Evolutionary conservation across 176 grass and related monocot genomes (phyloP).

Genomic region (Oropetium thomaeum): DNA sequence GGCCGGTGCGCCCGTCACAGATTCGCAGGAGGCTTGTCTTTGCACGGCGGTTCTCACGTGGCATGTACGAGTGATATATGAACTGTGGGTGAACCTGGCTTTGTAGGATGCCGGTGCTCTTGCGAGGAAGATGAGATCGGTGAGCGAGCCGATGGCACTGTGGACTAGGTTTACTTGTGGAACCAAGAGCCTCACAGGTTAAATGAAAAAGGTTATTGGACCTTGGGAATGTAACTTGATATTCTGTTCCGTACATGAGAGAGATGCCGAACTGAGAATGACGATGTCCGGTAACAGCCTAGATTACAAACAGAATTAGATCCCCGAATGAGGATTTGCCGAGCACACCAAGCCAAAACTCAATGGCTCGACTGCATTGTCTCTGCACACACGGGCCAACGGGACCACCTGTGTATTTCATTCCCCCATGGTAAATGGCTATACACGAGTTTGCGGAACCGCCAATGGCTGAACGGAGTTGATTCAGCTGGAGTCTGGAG

Average conservation of each 20-base stretch:
- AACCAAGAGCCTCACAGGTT: too few species aligned
- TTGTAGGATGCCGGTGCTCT: background rate
- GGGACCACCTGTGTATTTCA: background rate
- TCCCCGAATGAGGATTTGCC: background rate
- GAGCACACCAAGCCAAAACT: background rate
- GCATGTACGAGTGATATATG: background rate
- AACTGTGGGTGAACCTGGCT: background rate
- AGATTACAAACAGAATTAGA: conserved; percentile 8
- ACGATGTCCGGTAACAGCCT: conserved; percentile 6
- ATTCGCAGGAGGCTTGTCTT: conserved; percentile 18
- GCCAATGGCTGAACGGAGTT: too few species aligned
- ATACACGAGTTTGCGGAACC: background rate
- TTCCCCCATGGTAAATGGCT: background rate
- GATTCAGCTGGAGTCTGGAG: background rate
- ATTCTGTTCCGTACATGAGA: background rate
- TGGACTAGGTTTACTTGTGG: background rate
- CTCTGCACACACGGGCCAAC: background rate
- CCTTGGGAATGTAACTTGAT: background rate
- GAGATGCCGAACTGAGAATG: conserved; percentile 9
- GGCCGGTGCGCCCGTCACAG: background rate
- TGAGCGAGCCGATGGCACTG: background rate
- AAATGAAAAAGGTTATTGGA: background rate
- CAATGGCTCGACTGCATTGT: background rate
- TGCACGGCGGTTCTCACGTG: conserved; percentile 22
- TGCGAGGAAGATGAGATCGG: background rate